A percentile compares a stretch with the other conserved stretches of the same genome.
Evolutionary conservation across 352 stramenopile species (phyloP).

Genomic region (Globisporangium carolinianum): DNA sequence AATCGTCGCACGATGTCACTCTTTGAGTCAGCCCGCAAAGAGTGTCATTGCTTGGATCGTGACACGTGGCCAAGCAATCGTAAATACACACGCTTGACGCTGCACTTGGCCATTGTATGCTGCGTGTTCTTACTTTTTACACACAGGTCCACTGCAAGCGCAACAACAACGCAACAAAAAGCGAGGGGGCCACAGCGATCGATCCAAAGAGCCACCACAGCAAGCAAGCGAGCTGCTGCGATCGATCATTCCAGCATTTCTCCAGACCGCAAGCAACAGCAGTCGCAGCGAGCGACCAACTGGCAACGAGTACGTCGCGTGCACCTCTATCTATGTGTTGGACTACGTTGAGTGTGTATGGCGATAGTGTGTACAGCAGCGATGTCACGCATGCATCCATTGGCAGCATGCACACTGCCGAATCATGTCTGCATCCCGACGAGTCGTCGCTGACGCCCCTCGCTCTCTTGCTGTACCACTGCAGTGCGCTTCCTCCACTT

Average conservation of each 20-base stretch:
- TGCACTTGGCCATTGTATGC: conserved; percentile 5
- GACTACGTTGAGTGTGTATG: not conserved
- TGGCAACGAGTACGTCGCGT: conserved; percentile 18
- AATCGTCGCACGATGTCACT: no score
- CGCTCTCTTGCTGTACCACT: not conserved
- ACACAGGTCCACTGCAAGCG: conserved; percentile 1
- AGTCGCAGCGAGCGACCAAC: conserved; percentile 4
- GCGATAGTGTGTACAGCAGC: not conserved
- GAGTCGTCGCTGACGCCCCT: not conserved
- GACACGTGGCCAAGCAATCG: no score
- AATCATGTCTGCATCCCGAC: no score
- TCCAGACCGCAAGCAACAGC: not conserved
- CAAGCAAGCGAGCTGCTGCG: not conserved
- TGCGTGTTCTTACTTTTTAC: conserved; percentile 6
- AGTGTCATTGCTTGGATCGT: no score
- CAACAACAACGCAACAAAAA: not conserved
- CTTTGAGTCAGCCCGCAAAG: no score
- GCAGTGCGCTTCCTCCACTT: conserved; percentile 96
- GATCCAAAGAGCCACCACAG: not conserved
- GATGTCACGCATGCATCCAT: no score
- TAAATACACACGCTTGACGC: no score
- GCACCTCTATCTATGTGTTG: not conserved
- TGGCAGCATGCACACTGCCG: no score
- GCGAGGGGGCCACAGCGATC: conserved; percentile 2
- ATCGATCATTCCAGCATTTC: conserved; percentile 17